Conservation (phyloP, 2,329 filamentous ascomycete species). For the Penicillium sp. region DNA sequence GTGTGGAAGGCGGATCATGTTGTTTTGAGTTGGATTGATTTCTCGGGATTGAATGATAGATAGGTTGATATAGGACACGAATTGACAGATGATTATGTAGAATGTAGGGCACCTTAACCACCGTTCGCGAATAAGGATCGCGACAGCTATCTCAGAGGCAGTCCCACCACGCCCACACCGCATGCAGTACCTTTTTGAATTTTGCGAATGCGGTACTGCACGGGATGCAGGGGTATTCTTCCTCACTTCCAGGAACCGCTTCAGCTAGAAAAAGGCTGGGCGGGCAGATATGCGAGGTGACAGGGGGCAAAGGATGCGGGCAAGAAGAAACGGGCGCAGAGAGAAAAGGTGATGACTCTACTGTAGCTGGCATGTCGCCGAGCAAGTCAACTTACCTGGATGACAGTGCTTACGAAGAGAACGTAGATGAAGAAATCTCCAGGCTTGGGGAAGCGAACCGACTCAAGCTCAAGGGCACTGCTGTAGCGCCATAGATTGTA, state of each 20-base stretch:
- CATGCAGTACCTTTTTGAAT: conserved; percentile 52
- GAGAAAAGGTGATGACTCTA: conserved; percentile 13
- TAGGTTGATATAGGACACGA: conserved; percentile 6
- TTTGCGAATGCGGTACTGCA: conserved; percentile 53
- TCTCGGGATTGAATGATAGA: conserved; percentile 17
- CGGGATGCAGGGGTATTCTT: conserved; percentile 66
- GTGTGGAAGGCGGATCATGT: conserved; percentile 4
- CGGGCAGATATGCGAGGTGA: conserved; percentile 72
- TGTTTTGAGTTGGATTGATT: conserved; percentile 17
- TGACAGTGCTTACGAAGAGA: conserved; percentile 63
- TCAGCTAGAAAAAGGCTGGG: conserved; percentile 65
- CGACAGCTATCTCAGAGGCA: conserved; percentile 59
- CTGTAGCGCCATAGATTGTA: conserved; percentile 76
- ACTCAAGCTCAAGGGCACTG: conserved; percentile 65
- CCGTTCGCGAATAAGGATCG: conserved; percentile 53
- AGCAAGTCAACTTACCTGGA: conserved; percentile 62
- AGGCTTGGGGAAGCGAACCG: conserved; percentile 64
- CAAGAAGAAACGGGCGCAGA: conserved; percentile 14
- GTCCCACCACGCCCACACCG: conserved; percentile 71
- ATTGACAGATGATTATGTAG: conserved; percentile 19
- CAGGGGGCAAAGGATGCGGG: conserved; percentile 4
- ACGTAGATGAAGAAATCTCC: conserved; percentile 79
- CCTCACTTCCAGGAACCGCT: conserved; percentile 79
- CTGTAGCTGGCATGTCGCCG: conserved; percentile 12
- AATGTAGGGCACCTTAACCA: conserved; percentile 64